phyloP scores from a whole-genome alignment of 306 rosid genomes.

The Begonia loranthoides region DNA sequence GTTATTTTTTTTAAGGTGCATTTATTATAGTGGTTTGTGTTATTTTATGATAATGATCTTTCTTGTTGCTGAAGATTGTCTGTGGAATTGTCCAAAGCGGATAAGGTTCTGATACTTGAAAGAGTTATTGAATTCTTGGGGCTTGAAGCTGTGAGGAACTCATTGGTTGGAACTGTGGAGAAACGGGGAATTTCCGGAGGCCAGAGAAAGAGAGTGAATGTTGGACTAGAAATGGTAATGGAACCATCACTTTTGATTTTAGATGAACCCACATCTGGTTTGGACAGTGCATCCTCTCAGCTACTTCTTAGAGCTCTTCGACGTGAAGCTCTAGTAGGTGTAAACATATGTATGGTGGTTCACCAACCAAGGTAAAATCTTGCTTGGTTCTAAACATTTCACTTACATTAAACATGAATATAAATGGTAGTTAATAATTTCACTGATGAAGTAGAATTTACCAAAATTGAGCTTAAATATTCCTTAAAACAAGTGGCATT shows the following conservation, averaged over 20 bases:
- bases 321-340: constrained; percentile 98
- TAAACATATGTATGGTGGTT: constrained; percentile 91
- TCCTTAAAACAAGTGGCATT: no score
- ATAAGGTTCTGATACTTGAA: constrained; percentile 79
- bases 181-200: constrained; percentile 97
- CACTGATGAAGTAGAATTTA: no score
- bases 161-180: constrained; percentile 87
- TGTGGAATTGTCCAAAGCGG: constrained; percentile 51
- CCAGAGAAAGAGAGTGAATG: constrained; percentile 95
- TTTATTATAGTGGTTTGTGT: constrained; percentile 4
- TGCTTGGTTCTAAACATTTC: no score
- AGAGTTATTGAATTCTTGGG: constrained; percentile 86
- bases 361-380: constrained; percentile 89
- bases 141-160: constrained; percentile 75
- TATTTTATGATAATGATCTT: constrained; percentile 9
- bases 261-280: constrained; percentile 96
- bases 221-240: constrained; percentile 97
- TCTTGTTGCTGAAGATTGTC: constrained; percentile 39
- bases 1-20: constrained; percentile 2
- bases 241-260: constrained; percentile 92
- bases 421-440: no score
- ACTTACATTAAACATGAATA: not conserved
- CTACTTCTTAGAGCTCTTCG: constrained; percentile 83
- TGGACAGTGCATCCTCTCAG: constrained; percentile 96
- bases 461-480: no score